Base-by-base conservation (phyloP, 23 red algal genomes). In the Gracilariopsis chorda region DNA sequence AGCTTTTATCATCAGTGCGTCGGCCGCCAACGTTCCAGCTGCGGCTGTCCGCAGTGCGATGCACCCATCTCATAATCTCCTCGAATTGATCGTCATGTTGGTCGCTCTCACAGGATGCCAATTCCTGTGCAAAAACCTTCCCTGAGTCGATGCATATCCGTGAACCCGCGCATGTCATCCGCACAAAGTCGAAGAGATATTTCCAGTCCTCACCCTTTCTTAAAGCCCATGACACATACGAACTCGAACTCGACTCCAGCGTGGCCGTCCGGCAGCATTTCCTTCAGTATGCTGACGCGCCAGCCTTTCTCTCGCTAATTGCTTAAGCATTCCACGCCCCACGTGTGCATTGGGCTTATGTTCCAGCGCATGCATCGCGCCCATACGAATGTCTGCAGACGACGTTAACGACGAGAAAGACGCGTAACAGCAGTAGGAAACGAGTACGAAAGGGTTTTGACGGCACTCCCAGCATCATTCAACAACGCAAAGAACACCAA, bases 221-320 rank as follows among this genome's bases (percentile, higher is more conserved):
- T 98, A 43, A 89, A 78, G 34, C 96, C 96, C 8, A 98, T 52
- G 24, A 98, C 96, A 59, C 96, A 98, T 27, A 98, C 92, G 0
- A 92, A 88, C 65, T 98, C 96, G n/a, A n/a, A n/a, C n/a, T n/a
- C n/a, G 12, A 98, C 74, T 20, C 86, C 86, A 8, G 95, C 96
- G 20, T 84, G 53, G 6, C 96, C 96, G 48, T 93, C 78, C 0
- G 96, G 87, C 60, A 72, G 35, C 96, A 98, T 98, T 82, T 98
- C 96, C 33, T 56, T 73, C 4, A 98, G 71, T 35, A 51, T 45
- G 43, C 81, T 72, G 0, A 98, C 86, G 33, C 86, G 91, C 96
- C 93, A 95, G 16, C 80, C 63, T 21, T 90, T 85, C 52, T 68
- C 51, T 8, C 78, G 41, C 80, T 34, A 98, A 56, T 9, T 72